Evolutionary conservation across 139 green algal species (phyloP).

Genomic region (Tetradesmus obliquus): DNA sequence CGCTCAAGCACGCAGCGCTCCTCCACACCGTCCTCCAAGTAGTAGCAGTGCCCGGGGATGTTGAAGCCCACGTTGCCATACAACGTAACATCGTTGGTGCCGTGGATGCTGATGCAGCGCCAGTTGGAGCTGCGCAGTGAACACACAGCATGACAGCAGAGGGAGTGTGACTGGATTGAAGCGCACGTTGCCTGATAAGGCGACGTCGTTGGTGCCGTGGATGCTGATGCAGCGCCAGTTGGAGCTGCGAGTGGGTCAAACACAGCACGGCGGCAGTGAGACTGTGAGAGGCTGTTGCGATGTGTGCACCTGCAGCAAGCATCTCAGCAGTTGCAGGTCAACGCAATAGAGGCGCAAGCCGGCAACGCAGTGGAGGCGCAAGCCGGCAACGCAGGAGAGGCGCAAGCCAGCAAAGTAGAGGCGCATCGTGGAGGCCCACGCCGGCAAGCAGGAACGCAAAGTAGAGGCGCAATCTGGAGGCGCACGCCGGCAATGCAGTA

Average conservation of each 20-base stretch:
- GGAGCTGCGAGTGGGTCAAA: not conserved
- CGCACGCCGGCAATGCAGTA: too few relatives aligned
- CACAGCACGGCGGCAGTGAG: not conserved
- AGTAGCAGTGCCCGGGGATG: conserved; percentile 57
- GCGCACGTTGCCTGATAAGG: conserved; percentile 15
- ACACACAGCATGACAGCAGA: not conserved
- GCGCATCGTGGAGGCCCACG: too few relatives aligned
- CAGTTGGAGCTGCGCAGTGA: not conserved
- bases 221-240: conserved; percentile 43
- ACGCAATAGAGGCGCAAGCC: too few relatives aligned
- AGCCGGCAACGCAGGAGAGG: too few relatives aligned
- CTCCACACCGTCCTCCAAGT: conserved; percentile 69
- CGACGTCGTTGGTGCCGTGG: conserved; percentile 38
- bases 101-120: not conserved
- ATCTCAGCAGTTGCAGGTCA: too few relatives aligned
- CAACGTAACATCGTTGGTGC: conserved; percentile 26
- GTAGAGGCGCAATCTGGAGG: too few relatives aligned
- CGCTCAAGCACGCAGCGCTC: conserved; percentile 60
- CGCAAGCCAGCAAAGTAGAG: too few relatives aligned
- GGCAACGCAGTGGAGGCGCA: too few relatives aligned
- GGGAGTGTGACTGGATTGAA: conserved; percentile 14
- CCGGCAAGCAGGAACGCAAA: too few relatives aligned
- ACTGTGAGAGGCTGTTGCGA: not conserved
- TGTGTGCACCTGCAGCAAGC: too few relatives aligned
- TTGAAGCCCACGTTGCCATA: conserved; percentile 43